A percentile compares a stretch with the other conserved stretches of the same genome.
phyloP scores from a whole-genome alignment of 1,284 basidiomycete species.

The Wolfiporia cocos region DNA sequence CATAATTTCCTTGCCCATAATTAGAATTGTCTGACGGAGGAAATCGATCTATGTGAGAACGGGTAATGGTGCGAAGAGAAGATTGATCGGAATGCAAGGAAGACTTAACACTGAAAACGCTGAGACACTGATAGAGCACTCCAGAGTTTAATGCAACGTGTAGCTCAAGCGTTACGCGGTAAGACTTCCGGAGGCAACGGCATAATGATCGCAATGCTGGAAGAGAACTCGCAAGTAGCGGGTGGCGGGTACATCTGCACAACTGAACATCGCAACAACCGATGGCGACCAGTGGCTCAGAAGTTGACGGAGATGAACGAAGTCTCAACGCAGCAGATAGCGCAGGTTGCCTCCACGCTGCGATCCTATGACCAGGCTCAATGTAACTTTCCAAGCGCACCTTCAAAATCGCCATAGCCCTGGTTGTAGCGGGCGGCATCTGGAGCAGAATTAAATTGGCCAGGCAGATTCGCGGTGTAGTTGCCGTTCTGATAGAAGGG shows the following conservation, averaged over 20 bases:
- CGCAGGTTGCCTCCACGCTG: slow-evolving; percentile 9
- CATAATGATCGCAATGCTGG: neutral
- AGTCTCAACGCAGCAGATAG: slow-evolving; percentile 8
- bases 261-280: slow-evolving; percentile 31
- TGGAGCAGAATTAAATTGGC: slow-evolving; percentile 38
- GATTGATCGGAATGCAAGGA: slow-evolving; percentile 1
- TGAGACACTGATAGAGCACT: no score
- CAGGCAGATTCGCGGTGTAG: slow-evolving; percentile 38
- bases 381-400: slow-evolving; percentile 57
- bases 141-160: no score
- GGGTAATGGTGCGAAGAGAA: slow-evolving; percentile 23
- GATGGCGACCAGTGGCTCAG: slow-evolving; percentile 33
- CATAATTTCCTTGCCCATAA: slow-evolving; percentile 48
- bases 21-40: slow-evolving; percentile 47
- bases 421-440: slow-evolving; percentile 39
- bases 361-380: slow-evolving; percentile 15
- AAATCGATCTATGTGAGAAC: slow-evolving; percentile 51
- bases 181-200: neutral
- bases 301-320: slow-evolving; percentile 26
- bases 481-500: slow-evolving; percentile 59
- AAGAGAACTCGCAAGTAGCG: neutral
- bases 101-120: neutral
- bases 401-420: slow-evolving; percentile 65
- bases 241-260: neutral
- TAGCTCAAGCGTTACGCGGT: neutral